Conservation (phyloP, 495 filamentous ascomycete genomes). For the Xylaria venustula region DNA sequence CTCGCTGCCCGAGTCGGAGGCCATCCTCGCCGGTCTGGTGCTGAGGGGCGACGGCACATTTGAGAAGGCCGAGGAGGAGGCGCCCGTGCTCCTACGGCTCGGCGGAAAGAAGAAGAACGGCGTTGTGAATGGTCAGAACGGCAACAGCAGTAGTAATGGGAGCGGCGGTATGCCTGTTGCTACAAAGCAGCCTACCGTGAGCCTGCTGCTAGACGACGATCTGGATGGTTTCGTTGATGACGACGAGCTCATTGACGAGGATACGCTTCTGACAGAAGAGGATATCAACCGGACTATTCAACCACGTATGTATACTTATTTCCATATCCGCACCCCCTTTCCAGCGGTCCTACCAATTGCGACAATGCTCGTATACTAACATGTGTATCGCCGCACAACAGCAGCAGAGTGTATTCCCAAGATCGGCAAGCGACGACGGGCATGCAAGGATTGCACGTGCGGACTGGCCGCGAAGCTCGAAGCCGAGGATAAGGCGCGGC, state of each 20-base stretch:
- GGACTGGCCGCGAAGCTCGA: constrained; percentile 77
- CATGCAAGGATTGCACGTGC: constrained; percentile 98
- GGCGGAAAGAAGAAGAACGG: constrained; percentile 58
- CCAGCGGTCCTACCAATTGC: neutral
- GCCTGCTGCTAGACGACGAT: constrained; percentile 5
- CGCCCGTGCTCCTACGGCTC: constrained; percentile 64
- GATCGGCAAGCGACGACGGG: constrained; percentile 79
- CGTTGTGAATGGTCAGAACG: constrained; percentile 17
- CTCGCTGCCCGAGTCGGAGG: constrained; percentile 58
- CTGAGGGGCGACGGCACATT: constrained; percentile 56
- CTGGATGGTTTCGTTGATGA: constrained; percentile 65
- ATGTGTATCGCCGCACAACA: constrained; percentile 35
- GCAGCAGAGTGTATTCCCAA: constrained; percentile 81
- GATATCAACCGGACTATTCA: constrained; percentile 70
- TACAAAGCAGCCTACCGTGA: constrained; percentile 1
- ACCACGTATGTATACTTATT: constrained; percentile 61
- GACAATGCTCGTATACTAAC: neutral
- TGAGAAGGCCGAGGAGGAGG: constrained; percentile 68
- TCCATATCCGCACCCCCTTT: neutral
- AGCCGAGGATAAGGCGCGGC: constrained; percentile 73
- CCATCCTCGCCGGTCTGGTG: constrained; percentile 79
- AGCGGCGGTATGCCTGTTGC: constrained; percentile 15
- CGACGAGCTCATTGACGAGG: constrained; percentile 87
- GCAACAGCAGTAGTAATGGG: constrained; percentile 17
- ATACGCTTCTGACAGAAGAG: constrained; percentile 78